phyloP scores from a whole-genome alignment of 495 filamentous ascomycete species.

The Aspergillus conjunctus region DNA sequence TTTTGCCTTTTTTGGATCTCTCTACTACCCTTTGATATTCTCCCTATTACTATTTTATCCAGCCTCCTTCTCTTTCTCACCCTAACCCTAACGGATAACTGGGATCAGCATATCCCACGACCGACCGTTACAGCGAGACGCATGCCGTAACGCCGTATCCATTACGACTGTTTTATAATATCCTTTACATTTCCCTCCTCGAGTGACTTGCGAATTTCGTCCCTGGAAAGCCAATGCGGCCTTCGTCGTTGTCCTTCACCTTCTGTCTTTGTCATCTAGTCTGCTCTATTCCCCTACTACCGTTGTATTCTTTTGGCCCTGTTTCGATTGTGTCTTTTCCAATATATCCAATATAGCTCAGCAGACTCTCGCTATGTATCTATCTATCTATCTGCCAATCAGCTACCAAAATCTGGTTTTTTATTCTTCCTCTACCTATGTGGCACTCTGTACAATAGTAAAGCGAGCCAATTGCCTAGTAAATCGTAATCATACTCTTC shows the following conservation, averaged over 20 bases:
- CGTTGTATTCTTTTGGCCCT: constrained; percentile 15
- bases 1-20: constrained; percentile 12
- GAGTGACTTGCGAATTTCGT: not conserved
- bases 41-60: constrained; percentile 4
- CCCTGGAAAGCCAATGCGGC: constrained; percentile 12
- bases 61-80: not conserved
- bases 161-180: constrained; percentile 16
- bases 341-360: constrained; percentile 23
- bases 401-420: not conserved
- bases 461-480: no score
- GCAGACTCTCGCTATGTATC: constrained; percentile 25
- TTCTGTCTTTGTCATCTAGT: constrained; percentile 10
- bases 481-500: no score
- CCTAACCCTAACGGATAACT: not conserved
- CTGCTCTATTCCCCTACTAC: constrained; percentile 26
- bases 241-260: constrained; percentile 12
- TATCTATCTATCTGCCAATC: constrained; percentile 7
- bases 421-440: not conserved
- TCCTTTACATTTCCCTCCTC: not conserved
- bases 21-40: constrained; percentile 18
- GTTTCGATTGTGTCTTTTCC: constrained; percentile 6
- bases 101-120: not conserved
- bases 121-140: constrained; percentile 11
- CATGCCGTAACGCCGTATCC: constrained; percentile 16
- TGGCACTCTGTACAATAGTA: no score